Evolutionary conservation across 805 yeast genomes (phyloP), one percentile per base, ranked within the genome.

Genomic region (Grigorovia jiainica): DNA sequence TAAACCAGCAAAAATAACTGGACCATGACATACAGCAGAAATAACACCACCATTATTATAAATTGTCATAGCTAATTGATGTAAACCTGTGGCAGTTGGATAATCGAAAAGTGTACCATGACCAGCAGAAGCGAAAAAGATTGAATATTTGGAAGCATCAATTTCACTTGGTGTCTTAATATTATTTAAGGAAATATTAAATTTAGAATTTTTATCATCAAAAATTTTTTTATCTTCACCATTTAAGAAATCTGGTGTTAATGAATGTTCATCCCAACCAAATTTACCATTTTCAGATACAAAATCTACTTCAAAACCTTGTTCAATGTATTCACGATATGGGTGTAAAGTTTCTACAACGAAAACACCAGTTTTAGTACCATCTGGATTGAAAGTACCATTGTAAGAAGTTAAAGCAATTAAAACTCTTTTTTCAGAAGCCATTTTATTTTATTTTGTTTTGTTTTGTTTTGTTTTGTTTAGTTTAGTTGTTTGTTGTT

Each of bases 1-100:
- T 47, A 78, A 54, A 35, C 65, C 64, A 15, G 67, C 72, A 46
- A 79, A 72, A 46, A 78, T 66, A 18, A 70, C 68, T 15, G 82
- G 81, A 5, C 83, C 85, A 49, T 79, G 84, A 58, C 86, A 79
- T 7, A 79, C 83, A 13, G 84, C 82, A 36, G 77, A 58, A 18
- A 78, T 71, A 32, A 76, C 70, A 38, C 82, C 82, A 31, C 73
- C 75, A 18, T 68, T 58, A 25, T 60, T 61, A 54, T 71, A 75
- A 39, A 78, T 69, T 19, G 63, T 60, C 24, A 63, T 58, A 17
- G 77, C 79, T 33, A 74, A 44, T 18, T 54, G 46, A 42, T 71
- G 76, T 41, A 78, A 60, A 15, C 55, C 66, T 5, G 53, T 58
- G n/a, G 81, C 79, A 3, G 56, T 63, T 35, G 79, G 79, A 59